Evolutionary conservation across 2,329 filamentous ascomycete species (phyloP), one percentile per base, ranked within the genome.

Genomic region (Neobulgaria alba): DNA sequence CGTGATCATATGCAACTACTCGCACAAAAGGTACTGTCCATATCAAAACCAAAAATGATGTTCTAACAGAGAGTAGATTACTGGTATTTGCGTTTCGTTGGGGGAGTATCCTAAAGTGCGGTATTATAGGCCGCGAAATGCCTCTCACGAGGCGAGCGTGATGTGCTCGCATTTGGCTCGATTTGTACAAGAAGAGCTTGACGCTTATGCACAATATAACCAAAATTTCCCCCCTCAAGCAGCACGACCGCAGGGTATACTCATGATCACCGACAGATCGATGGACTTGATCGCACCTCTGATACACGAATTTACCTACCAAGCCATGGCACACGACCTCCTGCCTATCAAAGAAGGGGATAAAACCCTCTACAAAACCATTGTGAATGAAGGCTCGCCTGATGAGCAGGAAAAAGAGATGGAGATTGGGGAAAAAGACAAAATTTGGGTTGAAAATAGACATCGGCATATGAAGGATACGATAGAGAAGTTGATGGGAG

Each of bases 401-500:
- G 76, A 82, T 31, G 75, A 82, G 19, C 78, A 93, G 60, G 77
- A 85, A 45, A 95, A 93, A 61, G 89, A 95, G 33, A 84, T 95
- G 73, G 88, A 95, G 54, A 82, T 98, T 36, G 73, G 73, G 21
- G 92, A 98, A 50, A 84, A 86, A 55, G 92, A 98, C 65, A 84
- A 82, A 59, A 85, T 98, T 34, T 98, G 92, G 92, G 81, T 94
- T 17, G 85, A 92, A 46, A 95, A 95, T 58, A 76, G 92, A 40
- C 92, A 98, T 64, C 75, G 79, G 38, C 92, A 98, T 63, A 98
- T 98, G 92, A 95, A 94, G 61, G 89, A 96, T 61, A 92, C 92
- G 3, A 89, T 96, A 54, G 85, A 90, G 57, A 93, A 90, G 62
- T 71, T 98, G 46, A 92, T 90, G 71, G 75, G 79, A 42, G 90